Conservation (phyloP, 2,329 filamentous ascomycete genomes). For the Stagonosporopsis vannaccii region DNA sequence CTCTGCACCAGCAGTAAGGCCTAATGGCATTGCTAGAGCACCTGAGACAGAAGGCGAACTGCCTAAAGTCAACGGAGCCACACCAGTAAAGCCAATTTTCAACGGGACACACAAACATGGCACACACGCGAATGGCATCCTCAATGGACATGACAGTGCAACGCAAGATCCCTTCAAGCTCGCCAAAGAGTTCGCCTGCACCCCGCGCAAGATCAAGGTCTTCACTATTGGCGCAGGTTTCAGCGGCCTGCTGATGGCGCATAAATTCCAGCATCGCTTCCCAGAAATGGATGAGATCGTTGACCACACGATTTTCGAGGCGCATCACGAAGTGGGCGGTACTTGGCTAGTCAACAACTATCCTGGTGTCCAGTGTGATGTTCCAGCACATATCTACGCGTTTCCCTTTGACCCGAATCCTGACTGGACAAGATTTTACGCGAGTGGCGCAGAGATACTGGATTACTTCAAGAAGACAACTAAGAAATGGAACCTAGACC, state of each 20-base stretch:
- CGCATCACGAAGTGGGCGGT: conserved; percentile 47
- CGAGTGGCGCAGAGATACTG: conserved; percentile 48
- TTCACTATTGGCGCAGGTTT: conserved; percentile 45
- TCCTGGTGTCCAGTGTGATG: conserved; percentile 51
- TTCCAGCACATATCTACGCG: conserved; percentile 38
- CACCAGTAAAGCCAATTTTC: conserved; percentile 9
- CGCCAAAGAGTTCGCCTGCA: conserved; percentile 27
- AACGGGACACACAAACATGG: conserved; percentile 16
- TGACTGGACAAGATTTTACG: conserved; percentile 51
- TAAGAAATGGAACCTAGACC: conserved; percentile 48
- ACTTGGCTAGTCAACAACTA: conserved; percentile 45
- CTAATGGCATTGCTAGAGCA: not conserved
- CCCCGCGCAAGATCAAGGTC: conserved; percentile 27
- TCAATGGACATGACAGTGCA: conserved; percentile 3
- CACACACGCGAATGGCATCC: not conserved
- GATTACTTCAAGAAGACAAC: conserved; percentile 49
- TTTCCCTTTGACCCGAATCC: conserved; percentile 53
- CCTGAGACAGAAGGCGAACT: conserved; percentile 19
- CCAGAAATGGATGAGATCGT: conserved; percentile 36
- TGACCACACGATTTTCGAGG: conserved; percentile 32
- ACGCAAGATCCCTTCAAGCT: conserved; percentile 28
- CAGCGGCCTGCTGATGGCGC: conserved; percentile 45
- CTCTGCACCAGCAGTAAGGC: conserved; percentile 1
- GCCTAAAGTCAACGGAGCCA: conserved; percentile 18
- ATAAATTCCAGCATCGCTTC: conserved; percentile 44